Percentiles rank a stretch among this genome's conserved stretches.
These are phyloP conservation scores for Chlamydomonas sphaeroides DNA, from an alignment of 139 green algal species.

Conservation along the genomic window DNA sequence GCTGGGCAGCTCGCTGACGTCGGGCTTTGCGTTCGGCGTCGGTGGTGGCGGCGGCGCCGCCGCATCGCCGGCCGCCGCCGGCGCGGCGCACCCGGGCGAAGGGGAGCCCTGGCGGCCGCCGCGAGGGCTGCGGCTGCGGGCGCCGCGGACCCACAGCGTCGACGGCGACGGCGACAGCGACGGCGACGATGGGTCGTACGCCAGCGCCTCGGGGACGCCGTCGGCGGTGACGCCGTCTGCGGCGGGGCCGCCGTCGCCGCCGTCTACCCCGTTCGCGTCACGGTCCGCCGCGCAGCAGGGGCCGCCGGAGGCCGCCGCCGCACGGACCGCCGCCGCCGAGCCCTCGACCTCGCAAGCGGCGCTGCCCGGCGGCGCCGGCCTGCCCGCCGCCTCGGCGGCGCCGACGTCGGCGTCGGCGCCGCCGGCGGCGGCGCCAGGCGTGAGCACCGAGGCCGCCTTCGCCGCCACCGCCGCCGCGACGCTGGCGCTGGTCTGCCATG, in stretches of 20 bases:
- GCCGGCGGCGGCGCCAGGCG: not conserved
- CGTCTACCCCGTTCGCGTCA: too few relatives aligned
- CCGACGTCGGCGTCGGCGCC: not conserved
- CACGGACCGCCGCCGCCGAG: not conserved
- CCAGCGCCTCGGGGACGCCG: not conserved
- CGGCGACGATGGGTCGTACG: not conserved
- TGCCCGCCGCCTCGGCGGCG: not conserved
- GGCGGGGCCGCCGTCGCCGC: not conserved
- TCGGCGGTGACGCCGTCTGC: not conserved
- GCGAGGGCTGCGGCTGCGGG: not conserved
- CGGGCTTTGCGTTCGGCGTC: not conserved
- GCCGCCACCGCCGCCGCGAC: constrained; percentile 5
- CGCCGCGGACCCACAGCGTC: too few relatives aligned
- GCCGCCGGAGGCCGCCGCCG: too few relatives aligned
- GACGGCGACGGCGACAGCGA: not conserved
- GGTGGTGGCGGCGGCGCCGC: not conserved
- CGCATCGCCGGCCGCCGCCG: constrained; percentile 1
- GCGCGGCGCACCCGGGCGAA: not conserved
- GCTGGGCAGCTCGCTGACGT: not conserved
- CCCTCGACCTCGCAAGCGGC: too few relatives aligned
- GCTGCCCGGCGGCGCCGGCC: too few relatives aligned
- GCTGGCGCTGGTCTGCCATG: not conserved
- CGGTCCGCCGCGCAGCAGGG: too few relatives aligned
- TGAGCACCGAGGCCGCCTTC: not conserved
- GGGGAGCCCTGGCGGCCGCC: constrained; percentile 16